Evolutionary conservation across 805 yeast genomes (phyloP).

Genomic region (Starmerella bacillaris): DNA sequence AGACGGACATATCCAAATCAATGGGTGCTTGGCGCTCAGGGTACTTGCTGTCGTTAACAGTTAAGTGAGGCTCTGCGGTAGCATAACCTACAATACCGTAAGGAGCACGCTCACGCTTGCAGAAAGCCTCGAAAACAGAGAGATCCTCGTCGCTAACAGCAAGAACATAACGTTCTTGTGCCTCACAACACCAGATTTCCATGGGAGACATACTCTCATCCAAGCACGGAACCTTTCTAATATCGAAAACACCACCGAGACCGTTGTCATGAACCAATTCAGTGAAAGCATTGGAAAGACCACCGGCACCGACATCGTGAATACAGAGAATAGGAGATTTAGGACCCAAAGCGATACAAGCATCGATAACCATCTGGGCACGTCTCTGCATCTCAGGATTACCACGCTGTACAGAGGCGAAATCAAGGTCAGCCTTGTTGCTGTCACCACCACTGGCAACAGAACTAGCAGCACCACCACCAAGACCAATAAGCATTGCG

Average conservation of each 20-base stretch:
- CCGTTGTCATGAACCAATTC: constrained; percentile 95
- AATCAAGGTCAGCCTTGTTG: constrained; percentile 63
- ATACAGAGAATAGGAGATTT: constrained; percentile 74
- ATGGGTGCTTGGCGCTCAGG: constrained; percentile 54
- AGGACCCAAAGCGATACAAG: constrained; percentile 70
- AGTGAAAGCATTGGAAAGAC: constrained; percentile 89
- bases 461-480: constrained; percentile 99
- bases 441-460: constrained; percentile 81
- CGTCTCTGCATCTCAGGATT: constrained; percentile 99
- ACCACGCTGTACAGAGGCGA: constrained; percentile 98
- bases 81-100: constrained; percentile 92
- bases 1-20: constrained; percentile 83
- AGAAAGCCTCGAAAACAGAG: constrained; percentile 51
- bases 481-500: constrained; percentile 92
- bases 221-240: constrained; percentile 71
- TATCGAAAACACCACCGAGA: constrained; percentile 81
- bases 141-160: constrained; percentile 75
- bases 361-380: constrained; percentile 93
- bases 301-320: constrained; percentile 99
- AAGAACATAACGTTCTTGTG: constrained; percentile 92
- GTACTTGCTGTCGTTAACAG: constrained; percentile 62
- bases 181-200: constrained; percentile 99
- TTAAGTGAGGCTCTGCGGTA: constrained; percentile 64
- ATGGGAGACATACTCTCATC: constrained; percentile 99
- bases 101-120: constrained; percentile 91